These are phyloP conservation scores for Santalum album DNA, from an alignment of 164 flowering plant genomes.

Conservation along the genomic window DNA sequence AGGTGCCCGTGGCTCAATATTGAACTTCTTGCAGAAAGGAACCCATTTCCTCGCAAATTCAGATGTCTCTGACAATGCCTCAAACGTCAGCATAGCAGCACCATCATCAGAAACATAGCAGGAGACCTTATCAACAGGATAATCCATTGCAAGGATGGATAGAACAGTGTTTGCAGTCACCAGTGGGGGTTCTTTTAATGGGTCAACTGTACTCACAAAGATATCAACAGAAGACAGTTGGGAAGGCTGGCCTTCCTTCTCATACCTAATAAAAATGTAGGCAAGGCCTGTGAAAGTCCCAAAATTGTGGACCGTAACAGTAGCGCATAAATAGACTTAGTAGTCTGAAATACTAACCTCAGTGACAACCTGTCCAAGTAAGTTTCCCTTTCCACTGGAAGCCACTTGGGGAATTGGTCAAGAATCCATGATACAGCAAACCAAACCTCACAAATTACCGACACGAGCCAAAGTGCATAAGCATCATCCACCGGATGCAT, in stretches of 20 bases:
- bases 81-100: slow-evolving; percentile 73
- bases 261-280: slow-evolving; percentile 36
- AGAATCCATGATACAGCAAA: no score
- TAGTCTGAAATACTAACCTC: slow-evolving; percentile 15
- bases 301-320: no score
- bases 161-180: slow-evolving; percentile 71
- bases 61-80: slow-evolving; percentile 61
- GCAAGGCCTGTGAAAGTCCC: no score
- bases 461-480: no score
- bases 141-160: slow-evolving; percentile 68
- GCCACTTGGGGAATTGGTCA: no score
- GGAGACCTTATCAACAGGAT: slow-evolving; percentile 59
- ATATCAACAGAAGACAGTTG: slow-evolving; percentile 48
- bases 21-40: slow-evolving; percentile 64
- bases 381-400: no score
- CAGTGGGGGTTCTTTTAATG: slow-evolving; percentile 59
- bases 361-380: no score
- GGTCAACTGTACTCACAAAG: slow-evolving; percentile 69
- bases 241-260: slow-evolving; percentile 59
- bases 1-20: slow-evolving; percentile 70
- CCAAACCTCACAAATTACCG: no score
- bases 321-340: no score
- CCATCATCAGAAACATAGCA: no score
- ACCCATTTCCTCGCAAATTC: slow-evolving; percentile 74
- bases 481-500: no score